Conservation (phyloP, 495 filamentous ascomycete species). For the Chaetomidium leptoderma region DNA sequence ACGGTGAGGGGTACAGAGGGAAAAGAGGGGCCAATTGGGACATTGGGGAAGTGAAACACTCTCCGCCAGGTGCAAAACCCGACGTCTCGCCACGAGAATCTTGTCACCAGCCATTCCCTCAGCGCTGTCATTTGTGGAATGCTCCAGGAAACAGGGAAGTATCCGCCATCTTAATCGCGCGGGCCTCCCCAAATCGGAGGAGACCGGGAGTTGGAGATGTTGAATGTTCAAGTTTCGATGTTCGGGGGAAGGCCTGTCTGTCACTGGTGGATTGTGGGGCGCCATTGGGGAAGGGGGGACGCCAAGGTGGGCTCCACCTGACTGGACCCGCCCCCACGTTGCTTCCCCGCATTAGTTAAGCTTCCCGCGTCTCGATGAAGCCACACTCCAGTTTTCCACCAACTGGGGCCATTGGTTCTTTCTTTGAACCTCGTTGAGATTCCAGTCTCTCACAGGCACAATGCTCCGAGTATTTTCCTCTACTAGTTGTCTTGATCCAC, state of each 20-base stretch:
- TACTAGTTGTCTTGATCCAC: too few species aligned
- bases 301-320: not conserved
- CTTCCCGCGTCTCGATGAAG: not conserved
- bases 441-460: too few species aligned
- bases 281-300: slow-evolving; percentile 16
- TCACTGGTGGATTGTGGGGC: slow-evolving; percentile 11
- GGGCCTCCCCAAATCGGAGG: not conserved
- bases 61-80: too few species aligned
- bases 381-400: not conserved
- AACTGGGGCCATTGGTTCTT: not conserved
- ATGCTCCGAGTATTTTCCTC: too few species aligned
- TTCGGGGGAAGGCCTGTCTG: not conserved
- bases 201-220: not conserved
- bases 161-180: not conserved
- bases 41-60: slow-evolving; percentile 4
- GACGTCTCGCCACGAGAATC: too few species aligned
- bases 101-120: too few species aligned
- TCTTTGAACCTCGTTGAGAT: not conserved
- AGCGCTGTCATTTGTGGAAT: slow-evolving; percentile 10
- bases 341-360: not conserved
- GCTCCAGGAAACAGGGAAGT: not conserved
- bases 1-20: slow-evolving; percentile 10
- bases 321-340: slow-evolving; percentile 10
- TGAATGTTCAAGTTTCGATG: not conserved
- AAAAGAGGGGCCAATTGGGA: slow-evolving; percentile 16